Base-by-base conservation (phyloP, 208 protist species). In the Crithidia thermophila region DNA sequence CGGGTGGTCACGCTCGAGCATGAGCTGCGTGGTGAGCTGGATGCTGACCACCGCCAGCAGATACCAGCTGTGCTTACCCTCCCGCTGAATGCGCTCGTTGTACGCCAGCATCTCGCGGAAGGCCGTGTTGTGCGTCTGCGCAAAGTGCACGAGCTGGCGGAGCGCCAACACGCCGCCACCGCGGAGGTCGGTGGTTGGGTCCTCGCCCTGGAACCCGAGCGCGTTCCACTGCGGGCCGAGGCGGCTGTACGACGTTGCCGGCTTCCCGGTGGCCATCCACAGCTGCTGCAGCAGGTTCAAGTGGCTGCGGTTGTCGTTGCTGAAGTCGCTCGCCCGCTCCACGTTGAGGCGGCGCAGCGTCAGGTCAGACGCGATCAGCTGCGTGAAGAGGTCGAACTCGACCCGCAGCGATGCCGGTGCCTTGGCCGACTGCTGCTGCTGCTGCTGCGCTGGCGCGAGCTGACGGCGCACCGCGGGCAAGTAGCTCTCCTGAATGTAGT, bases 171-270 rank as follows among this genome's bases (percentile, higher is more conserved):
- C 61, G 34, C 94, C 94, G 39, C 85, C 82, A 21, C 89, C 92
- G 51, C 94, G 85, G 13, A 98, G 74, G 67, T 98, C 94, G 18
- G 90, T 98, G 28, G 75, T 49, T 16, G 94, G 94, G 62, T 98
- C 86, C 18, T 84, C 59, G 40, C 87, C 87, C 72, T 98, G 94
- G 67, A 98, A 98, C 42, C 94, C 94, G 14, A 98, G 61, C 13
- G 59, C 47, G 4, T 25, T 37, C 92, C 94, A 98, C 61, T 88
- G 67, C 18, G 64, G n/a, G 21, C 71, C 76, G 21, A 47, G 75
- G 30, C 73, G 80, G 25, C 52, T 62, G 66, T 87, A 94, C 13
- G 65, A 34, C 31, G 46, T 64, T 3, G 62, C 37, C 34, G 77
- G 50, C 60, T 70, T 75, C 4, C 79, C 85, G 4, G 80, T 72